Percentiles rank a stretch among this genome's conserved stretches.
These are phyloP conservation scores for Rhexocercosporidium sp. DNA, from an alignment of 2,329 filamentous ascomycete genomes.

Conservation along the genomic window DNA sequence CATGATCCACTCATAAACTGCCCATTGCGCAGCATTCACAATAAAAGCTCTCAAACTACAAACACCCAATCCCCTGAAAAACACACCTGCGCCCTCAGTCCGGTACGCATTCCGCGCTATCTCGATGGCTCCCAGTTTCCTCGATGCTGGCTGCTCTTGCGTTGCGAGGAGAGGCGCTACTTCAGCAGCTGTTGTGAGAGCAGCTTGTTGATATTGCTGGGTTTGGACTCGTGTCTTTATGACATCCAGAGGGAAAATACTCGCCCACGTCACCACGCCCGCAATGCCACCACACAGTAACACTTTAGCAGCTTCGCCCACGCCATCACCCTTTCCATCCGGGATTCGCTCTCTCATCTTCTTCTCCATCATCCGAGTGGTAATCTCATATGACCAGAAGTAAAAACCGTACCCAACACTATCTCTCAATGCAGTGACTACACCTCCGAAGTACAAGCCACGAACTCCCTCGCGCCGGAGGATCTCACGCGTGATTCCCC, in stretches of 20 bases:
- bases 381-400: constrained; percentile 90
- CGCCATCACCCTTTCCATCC: constrained; percentile 42
- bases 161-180: constrained; percentile 42
- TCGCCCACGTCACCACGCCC: constrained; percentile 86
- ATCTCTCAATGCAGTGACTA: constrained; percentile 81
- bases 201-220: constrained; percentile 52
- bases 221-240: constrained; percentile 93
- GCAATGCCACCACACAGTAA: constrained; percentile 86
- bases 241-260: constrained; percentile 89
- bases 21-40: constrained; percentile 94
- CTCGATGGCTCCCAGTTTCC: constrained; percentile 59
- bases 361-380: constrained; percentile 60
- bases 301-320: constrained; percentile 62
- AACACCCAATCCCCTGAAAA: constrained; percentile 77
- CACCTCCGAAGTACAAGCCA: constrained; percentile 82
- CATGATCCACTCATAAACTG: constrained; percentile 90
- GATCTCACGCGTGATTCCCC: constrained; percentile 65
- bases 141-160: constrained; percentile 25
- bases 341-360: constrained; percentile 21
- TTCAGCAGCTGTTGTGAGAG: constrained; percentile 28
- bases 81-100: constrained; percentile 63
- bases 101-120: constrained; percentile 71
- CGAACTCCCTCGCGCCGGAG: constrained; percentile 62
- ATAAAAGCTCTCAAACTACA: constrained; percentile 88
- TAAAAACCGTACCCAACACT: constrained; percentile 97